Evolutionary conservation across 2,329 filamentous ascomycete species (phyloP).

Genomic region (Ceratocystis smalleyi): DNA sequence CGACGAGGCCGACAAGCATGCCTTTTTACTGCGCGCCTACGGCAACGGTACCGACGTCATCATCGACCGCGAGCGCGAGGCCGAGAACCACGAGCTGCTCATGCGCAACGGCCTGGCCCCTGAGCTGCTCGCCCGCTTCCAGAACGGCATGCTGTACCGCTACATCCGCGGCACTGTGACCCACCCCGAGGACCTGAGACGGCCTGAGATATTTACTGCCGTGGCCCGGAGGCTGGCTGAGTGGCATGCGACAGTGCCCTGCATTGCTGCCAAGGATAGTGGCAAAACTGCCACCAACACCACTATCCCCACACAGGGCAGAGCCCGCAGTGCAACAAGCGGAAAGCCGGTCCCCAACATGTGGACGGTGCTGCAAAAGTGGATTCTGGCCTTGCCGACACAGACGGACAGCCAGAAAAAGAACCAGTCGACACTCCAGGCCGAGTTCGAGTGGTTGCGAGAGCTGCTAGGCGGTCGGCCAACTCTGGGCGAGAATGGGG

Average conservation of each 20-base stretch:
- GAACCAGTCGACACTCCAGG: constrained; percentile 53
- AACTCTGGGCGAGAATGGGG: constrained; percentile 59
- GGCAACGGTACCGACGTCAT: constrained; percentile 86
- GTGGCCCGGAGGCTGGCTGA: constrained; percentile 74
- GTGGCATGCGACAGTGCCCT: constrained; percentile 71
- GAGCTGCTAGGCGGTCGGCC: constrained; percentile 57
- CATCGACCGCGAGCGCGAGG: constrained; percentile 83
- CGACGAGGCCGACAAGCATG: constrained; percentile 68
- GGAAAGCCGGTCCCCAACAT: constrained; percentile 67
- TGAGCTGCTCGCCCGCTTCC: constrained; percentile 73
- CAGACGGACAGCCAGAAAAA: constrained; percentile 52
- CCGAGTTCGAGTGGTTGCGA: constrained; percentile 57
- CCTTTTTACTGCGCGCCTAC: constrained; percentile 81
- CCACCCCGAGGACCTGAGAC: constrained; percentile 62
- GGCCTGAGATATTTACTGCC: constrained; percentile 60
- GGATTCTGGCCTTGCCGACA: constrained; percentile 72
- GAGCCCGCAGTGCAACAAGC: constrained; percentile 34
- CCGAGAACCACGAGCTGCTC: constrained; percentile 68
- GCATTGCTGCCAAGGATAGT: constrained; percentile 28
- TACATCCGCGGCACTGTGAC: constrained; percentile 73
- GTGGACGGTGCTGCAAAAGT: constrained; percentile 93
- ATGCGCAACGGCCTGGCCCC: constrained; percentile 73
- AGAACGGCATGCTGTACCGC: constrained; percentile 89
- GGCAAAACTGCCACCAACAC: constrained; percentile 21
- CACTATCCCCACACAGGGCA: not conserved